A percentile compares a stretch with the other conserved stretches of the same genome.
These are phyloP conservation scores for Pythium aphanidermatum DNA, from an alignment of 352 stramenopile species.

Conservation along the genomic window DNA sequence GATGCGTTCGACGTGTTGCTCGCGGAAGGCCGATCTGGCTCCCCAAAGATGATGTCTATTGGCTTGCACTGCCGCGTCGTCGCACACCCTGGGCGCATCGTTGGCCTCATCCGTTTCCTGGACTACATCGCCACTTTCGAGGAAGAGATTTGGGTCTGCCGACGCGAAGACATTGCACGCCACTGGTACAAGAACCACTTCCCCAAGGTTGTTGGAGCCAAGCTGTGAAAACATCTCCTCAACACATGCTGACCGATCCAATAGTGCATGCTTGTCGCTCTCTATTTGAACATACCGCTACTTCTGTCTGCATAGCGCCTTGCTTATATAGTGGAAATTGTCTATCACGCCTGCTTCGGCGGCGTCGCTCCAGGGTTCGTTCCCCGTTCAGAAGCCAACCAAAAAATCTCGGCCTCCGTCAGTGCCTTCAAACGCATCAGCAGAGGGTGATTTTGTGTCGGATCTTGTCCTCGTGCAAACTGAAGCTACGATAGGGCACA, in stretches of 20 bases:
- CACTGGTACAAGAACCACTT: slow-evolving; percentile 93
- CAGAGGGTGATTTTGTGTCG: slow-evolving; percentile 55
- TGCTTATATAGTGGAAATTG: too few relatives aligned
- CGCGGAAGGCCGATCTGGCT: slow-evolving; percentile 81
- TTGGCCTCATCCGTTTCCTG: slow-evolving; percentile 89
- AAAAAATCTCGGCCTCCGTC: slow-evolving; percentile 60
- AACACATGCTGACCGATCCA: too few relatives aligned
- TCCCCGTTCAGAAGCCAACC: slow-evolving; percentile 53
- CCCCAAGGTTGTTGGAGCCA: slow-evolving; percentile 27
- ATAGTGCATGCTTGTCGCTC: too few relatives aligned
- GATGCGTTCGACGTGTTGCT: slow-evolving; percentile 84
- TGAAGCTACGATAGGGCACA: slow-evolving; percentile 36
- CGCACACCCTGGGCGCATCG: slow-evolving; percentile 83
- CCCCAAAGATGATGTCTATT: slow-evolving; percentile 95
- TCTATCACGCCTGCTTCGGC: too few relatives aligned
- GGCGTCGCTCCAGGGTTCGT: slow-evolving; percentile 23
- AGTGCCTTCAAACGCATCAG: slow-evolving; percentile 60
- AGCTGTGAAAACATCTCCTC: slow-evolving; percentile 45
- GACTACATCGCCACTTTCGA: slow-evolving; percentile 88
- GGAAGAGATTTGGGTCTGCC: slow-evolving; percentile 92
- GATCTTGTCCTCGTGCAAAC: slow-evolving; percentile 69
- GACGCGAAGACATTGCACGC: slow-evolving; percentile 90
- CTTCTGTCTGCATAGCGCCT: too few relatives aligned
- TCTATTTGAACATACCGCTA: background rate
- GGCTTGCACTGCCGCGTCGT: slow-evolving; percentile 92